These are phyloP conservation scores for Diaporthe batatas DNA, from an alignment of 2,329 filamentous ascomycete genomes.

Conservation along the genomic window DNA sequence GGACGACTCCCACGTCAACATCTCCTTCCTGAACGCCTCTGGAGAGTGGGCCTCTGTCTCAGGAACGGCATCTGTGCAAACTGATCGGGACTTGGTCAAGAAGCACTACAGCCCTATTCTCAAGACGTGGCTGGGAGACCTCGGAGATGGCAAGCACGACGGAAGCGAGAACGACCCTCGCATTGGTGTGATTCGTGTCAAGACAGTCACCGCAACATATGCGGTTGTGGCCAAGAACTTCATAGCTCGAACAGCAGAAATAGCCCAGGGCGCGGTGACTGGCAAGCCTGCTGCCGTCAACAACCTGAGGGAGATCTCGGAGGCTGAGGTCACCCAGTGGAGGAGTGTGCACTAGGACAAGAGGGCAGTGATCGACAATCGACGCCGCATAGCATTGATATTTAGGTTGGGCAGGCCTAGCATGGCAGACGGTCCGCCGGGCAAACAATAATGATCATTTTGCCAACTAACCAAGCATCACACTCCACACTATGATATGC, in stretches of 20 bases:
- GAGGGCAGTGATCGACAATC: background rate
- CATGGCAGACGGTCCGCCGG: background rate
- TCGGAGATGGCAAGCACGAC: conserved; percentile 86
- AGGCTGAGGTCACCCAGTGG: conserved; percentile 76
- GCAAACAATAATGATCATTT: background rate
- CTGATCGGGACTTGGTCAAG: conserved; percentile 75
- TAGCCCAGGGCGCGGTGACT: conserved; percentile 81
- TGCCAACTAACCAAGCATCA: too few relatives aligned
- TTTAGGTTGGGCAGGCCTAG: background rate
- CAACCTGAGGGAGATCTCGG: conserved; percentile 79
- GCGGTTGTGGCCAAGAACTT: conserved; percentile 73
- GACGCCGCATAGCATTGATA: conserved; percentile 10
- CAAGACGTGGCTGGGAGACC: conserved; percentile 89
- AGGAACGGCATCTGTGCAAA: conserved; percentile 78
- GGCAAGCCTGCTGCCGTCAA: conserved; percentile 81
- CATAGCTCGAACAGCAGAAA: conserved; percentile 74
- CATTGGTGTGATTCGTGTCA: conserved; percentile 84
- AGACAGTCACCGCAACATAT: conserved; percentile 80
- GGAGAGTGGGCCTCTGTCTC: conserved; percentile 91
- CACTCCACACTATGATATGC: background rate
- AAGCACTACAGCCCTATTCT: conserved; percentile 81
- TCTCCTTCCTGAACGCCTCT: conserved; percentile 80
- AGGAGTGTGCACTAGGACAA: conserved; percentile 52
- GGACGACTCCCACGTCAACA: conserved; percentile 80
- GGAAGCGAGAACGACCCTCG: conserved; percentile 85